Base-by-base conservation (phyloP, 2,329 filamentous ascomycete genomes). In the Alternaria rosae region DNA sequence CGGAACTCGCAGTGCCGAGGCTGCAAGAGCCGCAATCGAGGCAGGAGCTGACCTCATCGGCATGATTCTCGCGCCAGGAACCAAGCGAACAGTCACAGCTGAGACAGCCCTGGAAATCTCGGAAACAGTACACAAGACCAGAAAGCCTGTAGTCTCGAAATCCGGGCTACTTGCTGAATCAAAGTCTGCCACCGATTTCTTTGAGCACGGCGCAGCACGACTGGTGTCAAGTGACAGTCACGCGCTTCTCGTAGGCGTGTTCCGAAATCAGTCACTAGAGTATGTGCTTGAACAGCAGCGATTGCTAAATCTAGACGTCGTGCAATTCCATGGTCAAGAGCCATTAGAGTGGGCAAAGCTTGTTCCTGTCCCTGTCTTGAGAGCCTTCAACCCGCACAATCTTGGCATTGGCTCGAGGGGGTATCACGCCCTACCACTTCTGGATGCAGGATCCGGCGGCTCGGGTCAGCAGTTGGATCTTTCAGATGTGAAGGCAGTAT, bases 291-390 rank as follows among this genome's bases (percentile, higher is more conserved):
- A 89, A 65, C 88, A 94, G 77, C 92, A 96, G 71, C 87, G 87
- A 67, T 84, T 89, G 12, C 89, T 97, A 67, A 85, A 86, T 47
- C 87, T 99, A 44, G 95, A 99, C 76, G 82, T 97, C 55, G 92
- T 99, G 7, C 95, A 99, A 76, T 86, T 99, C 3, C 95, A 99
- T 75, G 96, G 95, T 9, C 86, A 90, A 48, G 96, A 99, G 77
- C 94, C 95, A 3, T 74, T 97, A 5, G 95, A 99, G 77, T 99
- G 94, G 94, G 90, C 94, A 2, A 87, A 82, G 47, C 81, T 91
- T n/a, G 93, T 99, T 51, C 94, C 95, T 1, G 93, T 97, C 0
- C 95, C 95, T 0, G 94, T 99, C 6, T 89, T 99, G 66, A 90
- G 89, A 68, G 91, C 90, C 52, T 99, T 98, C 81, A 88, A 89